Conservation (phyloP, 2,329 filamentous ascomycete species). For the Pezicula rhizophila region DNA sequence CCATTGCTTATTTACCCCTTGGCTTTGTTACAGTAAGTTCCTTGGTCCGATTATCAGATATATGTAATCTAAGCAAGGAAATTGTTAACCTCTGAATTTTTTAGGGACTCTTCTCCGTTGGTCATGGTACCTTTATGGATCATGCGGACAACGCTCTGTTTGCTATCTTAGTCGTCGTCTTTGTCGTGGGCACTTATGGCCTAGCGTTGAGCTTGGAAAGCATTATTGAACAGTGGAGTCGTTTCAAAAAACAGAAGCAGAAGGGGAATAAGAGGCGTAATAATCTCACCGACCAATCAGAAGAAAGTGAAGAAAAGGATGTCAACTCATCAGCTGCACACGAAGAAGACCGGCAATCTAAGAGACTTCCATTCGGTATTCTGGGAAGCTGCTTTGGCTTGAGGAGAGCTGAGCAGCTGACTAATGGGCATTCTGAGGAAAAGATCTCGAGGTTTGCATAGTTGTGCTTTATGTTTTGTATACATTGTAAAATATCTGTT, state of each 20-base stretch:
- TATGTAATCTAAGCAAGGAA: background rate
- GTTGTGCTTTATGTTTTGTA: no score
- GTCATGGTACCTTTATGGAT: constrained; percentile 8
- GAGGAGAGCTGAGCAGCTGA: no score
- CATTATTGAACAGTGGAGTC: constrained; percentile 7
- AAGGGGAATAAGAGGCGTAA: no score
- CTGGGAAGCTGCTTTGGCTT: background rate
- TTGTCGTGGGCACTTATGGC: constrained; percentile 12
- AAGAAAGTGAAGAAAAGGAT: no score
- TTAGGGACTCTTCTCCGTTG: constrained; percentile 10
- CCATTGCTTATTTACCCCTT: constrained; percentile 53
- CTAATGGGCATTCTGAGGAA: no score
- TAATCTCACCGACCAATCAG: no score
- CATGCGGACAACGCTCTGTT: constrained; percentile 6
- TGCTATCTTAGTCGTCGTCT: constrained; percentile 8
- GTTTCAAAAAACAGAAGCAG: constrained; percentile 1
- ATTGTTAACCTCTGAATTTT: background rate
- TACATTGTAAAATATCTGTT: no score
- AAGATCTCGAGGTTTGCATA: no score
- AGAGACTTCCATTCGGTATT: background rate
- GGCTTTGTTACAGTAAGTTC: constrained; percentile 45
- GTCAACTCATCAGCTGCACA: no score
- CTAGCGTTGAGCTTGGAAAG: constrained; percentile 13
- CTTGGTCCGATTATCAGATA: background rate
- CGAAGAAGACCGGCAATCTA: no score